Evolutionary conservation across 1,139 yeast species (phyloP).

Genomic region (Protomyces inundatus): DNA sequence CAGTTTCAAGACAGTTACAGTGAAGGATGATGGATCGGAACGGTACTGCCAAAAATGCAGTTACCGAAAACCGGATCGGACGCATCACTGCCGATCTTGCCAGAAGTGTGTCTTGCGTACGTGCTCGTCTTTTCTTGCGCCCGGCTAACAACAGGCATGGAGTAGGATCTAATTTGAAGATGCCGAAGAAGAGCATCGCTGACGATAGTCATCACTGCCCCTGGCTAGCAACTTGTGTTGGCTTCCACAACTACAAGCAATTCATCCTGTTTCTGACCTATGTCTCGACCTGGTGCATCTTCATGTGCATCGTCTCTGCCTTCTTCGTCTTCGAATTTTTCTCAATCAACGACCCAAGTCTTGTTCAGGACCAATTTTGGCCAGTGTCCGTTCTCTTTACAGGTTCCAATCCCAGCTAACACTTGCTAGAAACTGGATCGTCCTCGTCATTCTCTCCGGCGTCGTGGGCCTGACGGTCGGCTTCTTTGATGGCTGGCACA

Average conservation of each 20-base stretch:
- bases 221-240: constrained; percentile 90
- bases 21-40: constrained; percentile 26
- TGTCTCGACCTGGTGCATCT: constrained; percentile 48
- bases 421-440: constrained; percentile 45
- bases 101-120: constrained; percentile 22
- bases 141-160: constrained; percentile 22
- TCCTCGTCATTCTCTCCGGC: constrained; percentile 54
- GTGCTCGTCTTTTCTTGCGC: not conserved
- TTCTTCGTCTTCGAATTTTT: constrained; percentile 13
- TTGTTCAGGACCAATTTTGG: constrained; percentile 27
- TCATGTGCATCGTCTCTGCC: constrained; percentile 31
- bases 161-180: not conserved
- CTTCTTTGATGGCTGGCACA: constrained; percentile 55
- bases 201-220: constrained; percentile 44
- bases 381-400: constrained; percentile 35
- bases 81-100: constrained; percentile 28
- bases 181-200: not conserved
- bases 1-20: constrained; percentile 20
- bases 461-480: constrained; percentile 61
- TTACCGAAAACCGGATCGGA: constrained; percentile 25
- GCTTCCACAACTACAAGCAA: constrained; percentile 70
- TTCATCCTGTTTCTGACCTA: constrained; percentile 70
- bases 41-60: constrained; percentile 28
- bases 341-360: constrained; percentile 9
- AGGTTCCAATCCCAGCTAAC: constrained; percentile 44